Conservation (phyloP, 2,329 filamentous ascomycete species). For the Lasiodiplodia sp. region DNA sequence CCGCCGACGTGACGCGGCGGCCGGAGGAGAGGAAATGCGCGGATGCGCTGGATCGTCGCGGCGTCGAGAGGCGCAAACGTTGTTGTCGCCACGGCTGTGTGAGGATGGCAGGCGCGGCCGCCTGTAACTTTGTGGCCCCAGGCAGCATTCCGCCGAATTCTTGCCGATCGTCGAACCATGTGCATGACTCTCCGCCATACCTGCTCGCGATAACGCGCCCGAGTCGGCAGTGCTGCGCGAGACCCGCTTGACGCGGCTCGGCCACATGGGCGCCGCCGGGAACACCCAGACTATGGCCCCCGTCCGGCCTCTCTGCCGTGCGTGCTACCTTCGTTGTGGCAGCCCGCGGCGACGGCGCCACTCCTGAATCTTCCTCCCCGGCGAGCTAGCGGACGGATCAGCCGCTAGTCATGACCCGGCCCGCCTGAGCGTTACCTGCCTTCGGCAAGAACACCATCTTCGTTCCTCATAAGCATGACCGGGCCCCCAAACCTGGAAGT, state of each 20-base stretch:
- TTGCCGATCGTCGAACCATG: conserved; percentile 19
- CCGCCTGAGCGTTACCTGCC: not conserved
- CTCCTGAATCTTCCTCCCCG: conserved; percentile 18
- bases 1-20: not conserved
- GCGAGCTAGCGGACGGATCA: not conserved
- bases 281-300: not conserved
- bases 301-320: not conserved
- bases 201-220: conserved; percentile 2
- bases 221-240: not conserved
- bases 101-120: too few species aligned
- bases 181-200: conserved; percentile 18
- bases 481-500: not conserved
- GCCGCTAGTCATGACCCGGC: conserved; percentile 17
- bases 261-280: not conserved
- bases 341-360: conserved; percentile 20
- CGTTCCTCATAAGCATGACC: conserved; percentile 13
- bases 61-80: too few species aligned
- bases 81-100: too few species aligned
- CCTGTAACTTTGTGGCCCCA: not conserved
- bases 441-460: conserved; percentile 10
- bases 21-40: not conserved
- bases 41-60: not conserved
- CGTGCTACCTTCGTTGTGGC: conserved; percentile 18
- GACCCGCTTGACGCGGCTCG: conserved; percentile 5
- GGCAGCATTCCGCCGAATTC: not conserved